A percentile compares a stretch with the other conserved stretches of the same genome.
phyloP scores from a whole-genome alignment of 805 yeast genomes.

The Metschnikowia lunata region DNA sequence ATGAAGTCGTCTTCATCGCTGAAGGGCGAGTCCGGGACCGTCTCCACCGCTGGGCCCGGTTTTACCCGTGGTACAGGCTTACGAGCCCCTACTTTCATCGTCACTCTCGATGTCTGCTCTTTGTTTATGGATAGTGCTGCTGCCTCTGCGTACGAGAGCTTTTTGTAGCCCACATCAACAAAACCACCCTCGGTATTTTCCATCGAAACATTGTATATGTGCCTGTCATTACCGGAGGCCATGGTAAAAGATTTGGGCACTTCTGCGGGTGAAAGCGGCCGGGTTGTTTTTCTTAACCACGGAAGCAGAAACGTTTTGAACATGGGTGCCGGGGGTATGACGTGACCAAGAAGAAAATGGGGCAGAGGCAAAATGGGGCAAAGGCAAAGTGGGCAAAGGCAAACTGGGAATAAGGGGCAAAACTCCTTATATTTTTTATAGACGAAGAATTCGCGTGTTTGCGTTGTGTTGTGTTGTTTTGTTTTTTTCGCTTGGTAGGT shows the following conservation, averaged over 20 bases:
- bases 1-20: conserved; percentile 11
- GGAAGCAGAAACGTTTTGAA: conserved; percentile 11
- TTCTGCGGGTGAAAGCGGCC: conserved; percentile 13
- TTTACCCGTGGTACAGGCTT: background rate
- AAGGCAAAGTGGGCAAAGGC: too few relatives aligned
- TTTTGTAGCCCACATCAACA: conserved; percentile 33
- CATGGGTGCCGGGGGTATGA: conserved; percentile 6
- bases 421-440: too few relatives aligned
- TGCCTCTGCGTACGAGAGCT: conserved; percentile 43
- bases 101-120: conserved; percentile 17
- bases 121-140: conserved; percentile 29
- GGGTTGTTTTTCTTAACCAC: conserved; percentile 12
- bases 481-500: too few relatives aligned
- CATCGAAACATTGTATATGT: conserved; percentile 33
- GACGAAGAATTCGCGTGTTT: too few relatives aligned
- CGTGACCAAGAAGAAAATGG: too few relatives aligned
- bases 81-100: background rate
- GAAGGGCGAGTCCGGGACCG: conserved; percentile 3
- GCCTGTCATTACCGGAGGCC: conserved; percentile 21
- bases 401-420: too few relatives aligned
- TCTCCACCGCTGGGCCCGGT: background rate
- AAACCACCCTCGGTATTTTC: conserved; percentile 28
- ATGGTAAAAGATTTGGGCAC: conserved; percentile 27
- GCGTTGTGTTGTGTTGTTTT: too few relatives aligned
- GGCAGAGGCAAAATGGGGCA: too few relatives aligned